A percentile compares a stretch with the other conserved stretches of the same genome.
These are phyloP conservation scores for Linum usitatissimum DNA, from an alignment of 345 rosid species.

Conservation along the genomic window DNA sequence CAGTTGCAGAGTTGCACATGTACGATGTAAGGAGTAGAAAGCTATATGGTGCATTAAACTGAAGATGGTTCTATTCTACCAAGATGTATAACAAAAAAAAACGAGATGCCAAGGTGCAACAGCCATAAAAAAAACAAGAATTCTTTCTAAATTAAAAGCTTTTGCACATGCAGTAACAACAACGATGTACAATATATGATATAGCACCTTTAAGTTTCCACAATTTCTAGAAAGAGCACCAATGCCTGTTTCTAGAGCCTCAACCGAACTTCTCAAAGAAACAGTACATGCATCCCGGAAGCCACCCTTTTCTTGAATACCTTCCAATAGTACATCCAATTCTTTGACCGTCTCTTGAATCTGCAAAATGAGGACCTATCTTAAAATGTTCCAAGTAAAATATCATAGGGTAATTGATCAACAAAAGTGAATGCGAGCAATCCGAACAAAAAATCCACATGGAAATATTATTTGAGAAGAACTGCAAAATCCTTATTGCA, in stretches of 20 bases:
- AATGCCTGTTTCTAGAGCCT: conserved; percentile 61
- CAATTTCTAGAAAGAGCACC: conserved; percentile 47
- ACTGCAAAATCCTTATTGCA: too few relatives aligned
- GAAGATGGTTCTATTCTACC: background rate
- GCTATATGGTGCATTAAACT: background rate
- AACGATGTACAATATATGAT: background rate
- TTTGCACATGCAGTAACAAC: background rate
- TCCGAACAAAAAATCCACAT: background rate
- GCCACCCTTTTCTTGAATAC: conserved; percentile 71
- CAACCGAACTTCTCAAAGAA: conserved; percentile 43
- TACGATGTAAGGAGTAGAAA: background rate
- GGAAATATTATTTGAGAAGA: too few relatives aligned
- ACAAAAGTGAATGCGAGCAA: background rate
- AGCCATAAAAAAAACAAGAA: background rate
- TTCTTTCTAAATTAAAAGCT: background rate
- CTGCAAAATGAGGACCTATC: conserved; percentile 23
- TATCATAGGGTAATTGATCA: background rate
- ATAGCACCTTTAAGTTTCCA: conserved; percentile 52
- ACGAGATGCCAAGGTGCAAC: background rate
- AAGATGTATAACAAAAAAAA: background rate
- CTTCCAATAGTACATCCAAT: conserved; percentile 61
- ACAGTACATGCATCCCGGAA: conserved; percentile 69
- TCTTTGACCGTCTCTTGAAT: conserved; percentile 71
- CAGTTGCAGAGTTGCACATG: background rate
- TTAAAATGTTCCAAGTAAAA: background rate